These are phyloP conservation scores for Rauvolfia tetraphylla DNA, from an alignment of 257 asterid species.

Conservation along the genomic window DNA sequence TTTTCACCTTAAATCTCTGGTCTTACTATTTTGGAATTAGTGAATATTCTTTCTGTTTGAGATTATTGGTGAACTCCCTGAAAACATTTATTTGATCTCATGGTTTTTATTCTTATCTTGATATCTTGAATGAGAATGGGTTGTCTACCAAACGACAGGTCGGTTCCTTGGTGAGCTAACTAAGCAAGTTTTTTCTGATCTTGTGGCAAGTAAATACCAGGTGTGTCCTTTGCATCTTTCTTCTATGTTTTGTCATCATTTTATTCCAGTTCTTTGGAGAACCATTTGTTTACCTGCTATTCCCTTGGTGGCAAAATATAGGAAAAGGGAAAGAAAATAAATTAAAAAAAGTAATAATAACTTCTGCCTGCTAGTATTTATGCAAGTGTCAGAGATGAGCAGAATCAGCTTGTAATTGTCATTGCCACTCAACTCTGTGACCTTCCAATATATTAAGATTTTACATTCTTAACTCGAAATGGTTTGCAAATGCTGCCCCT, in stretches of 20 bases:
- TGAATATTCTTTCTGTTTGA: neutral
- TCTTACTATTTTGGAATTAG: neutral
- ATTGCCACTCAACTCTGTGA: neutral
- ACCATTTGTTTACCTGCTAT: neutral
- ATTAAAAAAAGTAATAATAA: too few relatives aligned
- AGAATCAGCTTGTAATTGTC: neutral
- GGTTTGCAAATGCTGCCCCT: neutral
- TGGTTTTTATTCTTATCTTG: neutral
- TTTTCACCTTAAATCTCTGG: neutral
- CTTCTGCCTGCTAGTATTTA: neutral
- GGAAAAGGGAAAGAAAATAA: neutral
- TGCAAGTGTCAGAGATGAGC: neutral
- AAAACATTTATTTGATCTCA: neutral
- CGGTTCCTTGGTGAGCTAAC: conserved; percentile 95
- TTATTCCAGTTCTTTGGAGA: neutral
- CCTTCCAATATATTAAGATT: neutral
- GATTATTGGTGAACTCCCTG: neutral
- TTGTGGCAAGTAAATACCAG: conserved; percentile 89
- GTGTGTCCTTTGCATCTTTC: conserved; percentile 39
- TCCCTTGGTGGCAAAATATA: neutral
- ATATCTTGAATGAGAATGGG: neutral
- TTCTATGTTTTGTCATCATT: conserved; percentile 12
- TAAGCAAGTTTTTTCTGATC: conserved; percentile 86
- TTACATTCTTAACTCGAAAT: neutral
- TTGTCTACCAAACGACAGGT: conserved; percentile 41